Evolutionary conservation across 139 green algal genomes (phyloP), one percentile per base, ranked within the genome.

Genomic region (Tetradesmus obliquus): DNA sequence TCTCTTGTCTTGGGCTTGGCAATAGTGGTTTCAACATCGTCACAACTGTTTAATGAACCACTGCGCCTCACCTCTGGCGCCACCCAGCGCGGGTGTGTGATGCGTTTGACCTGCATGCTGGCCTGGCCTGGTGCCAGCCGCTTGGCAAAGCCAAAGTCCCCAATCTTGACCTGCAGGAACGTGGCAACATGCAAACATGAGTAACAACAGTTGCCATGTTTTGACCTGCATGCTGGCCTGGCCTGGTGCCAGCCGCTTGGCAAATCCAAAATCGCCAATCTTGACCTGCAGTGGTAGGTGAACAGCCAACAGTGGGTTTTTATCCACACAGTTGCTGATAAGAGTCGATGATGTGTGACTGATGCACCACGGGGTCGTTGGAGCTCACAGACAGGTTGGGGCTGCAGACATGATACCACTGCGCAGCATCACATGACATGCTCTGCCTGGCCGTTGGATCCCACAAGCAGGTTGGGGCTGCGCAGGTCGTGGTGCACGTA

Each of bases 401-500:
- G 69, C 69, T 79, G 69, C 69, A 5, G 10, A 32, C 10, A 22
- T 32, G 4, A 5, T 32, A 79, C 4, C 17, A 79, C 12, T 79
- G 10, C 5, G 12, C 69, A 79, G 19, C 69, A 19, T n/a, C 12
- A 5, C 15, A 79, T 32, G 12, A 72, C 12, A 13, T 19, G 12
- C 12, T 10, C 60, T 19, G 10, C 60, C 10, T 79, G 19, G 17
- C 90, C 87, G 88, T 94, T 90, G 20, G 89, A 57, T 15, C 83
- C 87, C 87, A 95, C 91, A 88, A 95, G 93, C 62, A 94, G 80
- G 84, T 94, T 94, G 76, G 93, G 91, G 5, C 83, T 90, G 87
- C 91, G 90, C 79, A 95, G 93, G 72, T 94, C 93, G 45, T 91
- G 90, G 69, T 95, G 93, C 87, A 94, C 87, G 83, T 94, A 95